These are phyloP conservation scores for Pyrus bretschneideri DNA, from an alignment of 306 rosid species.

Conservation along the genomic window DNA sequence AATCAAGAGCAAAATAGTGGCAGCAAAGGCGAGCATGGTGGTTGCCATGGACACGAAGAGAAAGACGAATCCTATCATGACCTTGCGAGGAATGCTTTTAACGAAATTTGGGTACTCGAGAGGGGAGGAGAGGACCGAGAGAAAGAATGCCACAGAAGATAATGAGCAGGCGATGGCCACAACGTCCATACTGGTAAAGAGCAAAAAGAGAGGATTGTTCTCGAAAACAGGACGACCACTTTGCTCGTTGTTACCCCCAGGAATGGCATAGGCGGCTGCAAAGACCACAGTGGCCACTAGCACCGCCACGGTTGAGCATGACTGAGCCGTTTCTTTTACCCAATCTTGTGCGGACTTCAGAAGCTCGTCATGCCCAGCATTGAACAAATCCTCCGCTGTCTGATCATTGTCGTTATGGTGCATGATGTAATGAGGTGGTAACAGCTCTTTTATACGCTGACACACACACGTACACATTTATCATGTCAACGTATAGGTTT, in stretches of 20 bases:
- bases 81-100: conserved; percentile 16
- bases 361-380: not conserved
- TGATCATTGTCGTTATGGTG: not conserved
- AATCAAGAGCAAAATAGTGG: conserved; percentile 18
- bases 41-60: conserved; percentile 20
- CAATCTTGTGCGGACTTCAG: conserved; percentile 19
- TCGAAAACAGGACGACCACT: not conserved
- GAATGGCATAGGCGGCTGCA: conserved; percentile 13
- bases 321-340: conserved; percentile 17
- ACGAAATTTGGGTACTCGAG: conserved; percentile 20
- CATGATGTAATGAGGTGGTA: not conserved
- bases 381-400: conserved; percentile 11
- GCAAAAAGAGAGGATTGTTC: conserved; percentile 11
- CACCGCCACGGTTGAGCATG: conserved; percentile 26
- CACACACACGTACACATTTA: not conserved
- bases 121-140: conserved; percentile 26
- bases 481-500: not conserved
- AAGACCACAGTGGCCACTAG: conserved; percentile 19
- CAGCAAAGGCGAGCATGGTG: conserved; percentile 29
- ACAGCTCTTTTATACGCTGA: conserved; percentile 19
- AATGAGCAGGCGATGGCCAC: conserved; percentile 26
- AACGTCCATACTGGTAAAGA: conserved; percentile 29
- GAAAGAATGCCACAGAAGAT: conserved; percentile 37
- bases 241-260: not conserved
- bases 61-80: conserved; percentile 17